phyloP scores from a whole-genome alignment of 2,329 filamentous ascomycete species.

The Exophiala phaeomuriformis region DNA sequence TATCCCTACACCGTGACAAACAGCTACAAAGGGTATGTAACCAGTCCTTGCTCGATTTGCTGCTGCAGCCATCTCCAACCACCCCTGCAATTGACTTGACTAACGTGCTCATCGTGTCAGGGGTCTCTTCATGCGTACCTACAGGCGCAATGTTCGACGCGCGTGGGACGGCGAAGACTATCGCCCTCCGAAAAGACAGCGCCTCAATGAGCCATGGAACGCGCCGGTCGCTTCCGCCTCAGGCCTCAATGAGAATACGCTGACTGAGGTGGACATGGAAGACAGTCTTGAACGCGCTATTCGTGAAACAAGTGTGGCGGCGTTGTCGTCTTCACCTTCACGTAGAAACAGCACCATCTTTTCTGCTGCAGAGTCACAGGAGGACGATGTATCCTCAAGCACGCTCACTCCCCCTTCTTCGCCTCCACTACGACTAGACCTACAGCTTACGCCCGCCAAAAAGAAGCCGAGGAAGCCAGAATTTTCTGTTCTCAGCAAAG shows the following conservation, averaged over 20 bases:
- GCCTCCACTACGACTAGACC: conserved; percentile 35
- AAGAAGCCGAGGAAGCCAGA: conserved; percentile 43
- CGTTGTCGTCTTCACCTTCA: conserved; percentile 41
- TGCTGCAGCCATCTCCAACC: conserved; percentile 1
- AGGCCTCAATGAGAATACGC: conserved; percentile 26
- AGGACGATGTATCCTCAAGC: conserved; percentile 30
- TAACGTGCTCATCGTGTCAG: conserved; percentile 27
- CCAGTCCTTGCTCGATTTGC: background rate
- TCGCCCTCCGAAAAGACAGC: conserved; percentile 40
- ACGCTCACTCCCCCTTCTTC: conserved; percentile 48
- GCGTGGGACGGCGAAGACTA: conserved; percentile 41
- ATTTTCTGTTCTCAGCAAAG: conserved; percentile 41
- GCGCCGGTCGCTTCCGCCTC: conserved; percentile 11
- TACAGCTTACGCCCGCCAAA: conserved; percentile 38
- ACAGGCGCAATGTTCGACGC: conserved; percentile 43
- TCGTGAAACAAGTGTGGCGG: conserved; percentile 40
- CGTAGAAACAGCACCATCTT: conserved; percentile 41
- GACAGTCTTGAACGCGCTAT: conserved; percentile 43
- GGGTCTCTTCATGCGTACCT: conserved; percentile 45
- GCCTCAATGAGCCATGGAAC: conserved; percentile 33
- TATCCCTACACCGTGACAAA: conserved; percentile 46
- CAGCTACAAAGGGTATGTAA: conserved; percentile 43
- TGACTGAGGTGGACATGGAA: conserved; percentile 34
- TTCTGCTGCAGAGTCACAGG: conserved; percentile 37
- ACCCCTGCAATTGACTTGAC: conserved; percentile 6